Evolutionary conservation across 495 filamentous ascomycete species (phyloP).

Genomic region (Wilcoxina mikolae): DNA sequence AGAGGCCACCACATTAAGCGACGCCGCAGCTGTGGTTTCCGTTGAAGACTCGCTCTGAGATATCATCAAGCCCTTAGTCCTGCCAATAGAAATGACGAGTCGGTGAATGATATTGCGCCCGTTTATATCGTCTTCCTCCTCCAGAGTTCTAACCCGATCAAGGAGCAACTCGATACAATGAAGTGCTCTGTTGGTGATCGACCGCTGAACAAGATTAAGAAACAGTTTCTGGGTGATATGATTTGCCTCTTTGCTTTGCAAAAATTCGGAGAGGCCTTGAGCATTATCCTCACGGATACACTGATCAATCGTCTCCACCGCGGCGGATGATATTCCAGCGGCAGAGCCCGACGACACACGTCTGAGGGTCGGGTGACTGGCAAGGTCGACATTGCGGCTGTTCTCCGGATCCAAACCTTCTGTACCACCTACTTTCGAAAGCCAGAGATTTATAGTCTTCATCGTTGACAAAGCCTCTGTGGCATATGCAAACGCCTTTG

Average conservation of each 20-base stretch:
- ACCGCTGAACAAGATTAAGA: slow-evolving; percentile 67
- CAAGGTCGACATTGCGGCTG: slow-evolving; percentile 2
- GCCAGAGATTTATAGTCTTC: slow-evolving; percentile 76
- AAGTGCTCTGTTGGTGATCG: slow-evolving; percentile 57
- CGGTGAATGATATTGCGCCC: slow-evolving; percentile 86
- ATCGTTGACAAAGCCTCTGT: slow-evolving; percentile 47
- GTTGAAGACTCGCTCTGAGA: slow-evolving; percentile 12
- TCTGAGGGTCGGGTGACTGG: slow-evolving; percentile 35
- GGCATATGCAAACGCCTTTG: slow-evolving; percentile 70
- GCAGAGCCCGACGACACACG: slow-evolving; percentile 53
- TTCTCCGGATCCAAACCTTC: slow-evolving; percentile 43
- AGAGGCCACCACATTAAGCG: slow-evolving; percentile 27
- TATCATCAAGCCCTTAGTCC: slow-evolving; percentile 45
- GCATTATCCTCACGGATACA: slow-evolving; percentile 63
- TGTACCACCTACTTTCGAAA: slow-evolving; percentile 61
- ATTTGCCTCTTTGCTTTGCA: slow-evolving; percentile 39
- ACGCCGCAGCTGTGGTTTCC: slow-evolving; percentile 6
- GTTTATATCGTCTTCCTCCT: slow-evolving; percentile 85
- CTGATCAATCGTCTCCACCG: slow-evolving; percentile 60
- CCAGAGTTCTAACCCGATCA: slow-evolving; percentile 47
- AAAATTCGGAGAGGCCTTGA: slow-evolving; percentile 42
- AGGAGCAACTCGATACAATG: slow-evolving; percentile 56
- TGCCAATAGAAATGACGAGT: slow-evolving; percentile 75
- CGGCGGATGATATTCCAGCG: slow-evolving; percentile 48
- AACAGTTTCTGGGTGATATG: slow-evolving; percentile 46